Conservation (phyloP, 345 rosid species). For the Excoecaria agallocha region DNA sequence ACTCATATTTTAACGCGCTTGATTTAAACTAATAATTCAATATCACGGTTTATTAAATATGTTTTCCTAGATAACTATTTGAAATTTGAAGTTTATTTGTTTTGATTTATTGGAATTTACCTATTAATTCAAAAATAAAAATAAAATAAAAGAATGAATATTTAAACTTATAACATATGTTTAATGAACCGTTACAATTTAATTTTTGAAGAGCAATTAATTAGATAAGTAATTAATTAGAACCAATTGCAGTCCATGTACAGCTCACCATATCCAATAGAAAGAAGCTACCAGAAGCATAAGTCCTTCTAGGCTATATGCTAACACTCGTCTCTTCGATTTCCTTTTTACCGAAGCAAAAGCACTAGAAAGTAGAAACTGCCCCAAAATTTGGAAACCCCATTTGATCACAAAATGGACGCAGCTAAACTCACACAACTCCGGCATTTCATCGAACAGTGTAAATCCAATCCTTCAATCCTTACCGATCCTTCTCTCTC, state of each 20-base stretch:
- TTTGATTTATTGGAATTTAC: too few relatives aligned
- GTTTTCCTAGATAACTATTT: too few relatives aligned
- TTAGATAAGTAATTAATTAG: too few relatives aligned
- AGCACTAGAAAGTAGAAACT: not conserved
- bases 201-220: too few relatives aligned
- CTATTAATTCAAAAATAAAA: not conserved
- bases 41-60: too few relatives aligned
- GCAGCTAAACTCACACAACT: conserved; percentile 53
- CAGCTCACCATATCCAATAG: not conserved
- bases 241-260: too few relatives aligned
- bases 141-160: too few relatives aligned
- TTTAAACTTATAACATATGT: too few relatives aligned
- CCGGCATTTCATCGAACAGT: conserved; percentile 64
- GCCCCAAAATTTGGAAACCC: not conserved
- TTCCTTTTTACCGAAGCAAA: not conserved
- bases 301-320: not conserved
- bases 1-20: too few relatives aligned
- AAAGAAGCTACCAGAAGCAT: conserved; percentile 42
- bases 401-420: conserved; percentile 38
- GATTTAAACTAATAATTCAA: too few relatives aligned
- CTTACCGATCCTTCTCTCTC: conserved; percentile 77
- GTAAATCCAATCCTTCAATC: conserved; percentile 76
- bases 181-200: too few relatives aligned
- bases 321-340: not conserved
- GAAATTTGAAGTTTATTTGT: too few relatives aligned